Conservation (phyloP, 805 yeast genomes). For the Isabelozyma heimii region DNA sequence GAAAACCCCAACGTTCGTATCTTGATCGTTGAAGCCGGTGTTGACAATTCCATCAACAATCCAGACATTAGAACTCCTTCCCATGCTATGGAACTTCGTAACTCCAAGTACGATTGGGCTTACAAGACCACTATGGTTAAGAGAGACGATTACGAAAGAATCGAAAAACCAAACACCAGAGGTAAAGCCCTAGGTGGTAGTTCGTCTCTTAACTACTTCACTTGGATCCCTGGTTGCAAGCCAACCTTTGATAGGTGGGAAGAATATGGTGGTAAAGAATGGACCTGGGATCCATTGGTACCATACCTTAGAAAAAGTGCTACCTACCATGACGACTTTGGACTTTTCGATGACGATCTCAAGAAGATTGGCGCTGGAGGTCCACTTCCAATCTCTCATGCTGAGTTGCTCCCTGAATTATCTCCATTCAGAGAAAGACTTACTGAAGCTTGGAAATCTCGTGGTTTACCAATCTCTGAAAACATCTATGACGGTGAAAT, state of each 20-base stretch:
- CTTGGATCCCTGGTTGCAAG: constrained; percentile 25
- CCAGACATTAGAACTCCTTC: constrained; percentile 19
- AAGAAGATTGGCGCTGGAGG: constrained; percentile 18
- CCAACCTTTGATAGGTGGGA: constrained; percentile 24
- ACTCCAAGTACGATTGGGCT: constrained; percentile 25
- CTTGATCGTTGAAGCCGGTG: constrained; percentile 28
- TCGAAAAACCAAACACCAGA: constrained; percentile 26
- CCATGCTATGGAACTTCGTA: constrained; percentile 21
- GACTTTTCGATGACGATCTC: constrained; percentile 12
- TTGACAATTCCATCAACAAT: constrained; percentile 15
- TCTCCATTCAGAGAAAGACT: constrained; percentile 11
- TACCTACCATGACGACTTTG: constrained; percentile 16
- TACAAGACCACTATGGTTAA: constrained; percentile 23
- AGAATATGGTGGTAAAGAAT: constrained; percentile 22
- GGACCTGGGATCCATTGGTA: constrained; percentile 24
- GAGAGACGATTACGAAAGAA: constrained; percentile 22
- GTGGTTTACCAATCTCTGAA: constrained; percentile 14
- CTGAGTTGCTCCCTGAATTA: constrained; percentile 14
- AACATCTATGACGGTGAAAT: constrained; percentile 15
- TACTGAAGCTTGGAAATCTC: constrained; percentile 10
- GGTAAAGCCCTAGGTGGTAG: constrained; percentile 30
- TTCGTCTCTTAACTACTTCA: constrained; percentile 27
- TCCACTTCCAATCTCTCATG: constrained; percentile 17
- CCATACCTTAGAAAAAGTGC: constrained; percentile 21
- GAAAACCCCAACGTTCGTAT: constrained; percentile 22